Base-by-base conservation (phyloP, 2,329 filamentous ascomycete genomes). In the Aspergillus tubingensis region DNA sequence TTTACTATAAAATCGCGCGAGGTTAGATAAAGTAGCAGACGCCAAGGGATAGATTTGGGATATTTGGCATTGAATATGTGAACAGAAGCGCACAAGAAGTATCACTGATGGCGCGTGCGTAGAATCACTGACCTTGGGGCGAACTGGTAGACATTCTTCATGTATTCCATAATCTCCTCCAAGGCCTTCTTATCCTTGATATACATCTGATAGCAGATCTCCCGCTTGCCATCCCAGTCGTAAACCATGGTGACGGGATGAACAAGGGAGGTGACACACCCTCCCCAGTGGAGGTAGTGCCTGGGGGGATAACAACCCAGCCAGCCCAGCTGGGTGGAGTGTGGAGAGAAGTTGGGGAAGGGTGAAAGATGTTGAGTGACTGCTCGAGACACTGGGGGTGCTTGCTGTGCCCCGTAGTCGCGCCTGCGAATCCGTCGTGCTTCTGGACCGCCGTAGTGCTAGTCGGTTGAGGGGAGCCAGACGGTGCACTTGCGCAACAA, bases 111-210 rank as follows among this genome's bases (percentile, higher is more conserved):
- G 32, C 7, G 21, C 2, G 27, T 30, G 32, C 21, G 11, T 3
- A 44, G 8, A 15, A 6, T 10, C 23, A 55, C 81, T 74, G 80
- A 90, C 88, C 88, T 90, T 21, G 91, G 90, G 30, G 85, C 81
- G 75, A 92, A 92, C 62, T 85, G 82, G 78, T 89, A 81, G 60
- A 82, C 80, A 59, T 80, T 80, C 65, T 82, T 86, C 82, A 92
- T 88, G 70, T 88, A 87, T 25, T 87, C 82, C 81, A 91, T 89
- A 44, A 95, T 89, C 66, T 93, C 87, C 68, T 90, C 86, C 59
- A 93, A 78, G 43, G 86, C 85, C 77, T 85, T 88, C 67, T 86
- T 86, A 77, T 95, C 89, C 61, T 88, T 85, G 67, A 94, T 91
- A 70, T 92, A 95, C 70, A 95, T 84, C 66, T 86, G 84, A 74